These are phyloP conservation scores for Aristolochia californica DNA, from an alignment of 164 flowering plant genomes.

Conservation along the genomic window DNA sequence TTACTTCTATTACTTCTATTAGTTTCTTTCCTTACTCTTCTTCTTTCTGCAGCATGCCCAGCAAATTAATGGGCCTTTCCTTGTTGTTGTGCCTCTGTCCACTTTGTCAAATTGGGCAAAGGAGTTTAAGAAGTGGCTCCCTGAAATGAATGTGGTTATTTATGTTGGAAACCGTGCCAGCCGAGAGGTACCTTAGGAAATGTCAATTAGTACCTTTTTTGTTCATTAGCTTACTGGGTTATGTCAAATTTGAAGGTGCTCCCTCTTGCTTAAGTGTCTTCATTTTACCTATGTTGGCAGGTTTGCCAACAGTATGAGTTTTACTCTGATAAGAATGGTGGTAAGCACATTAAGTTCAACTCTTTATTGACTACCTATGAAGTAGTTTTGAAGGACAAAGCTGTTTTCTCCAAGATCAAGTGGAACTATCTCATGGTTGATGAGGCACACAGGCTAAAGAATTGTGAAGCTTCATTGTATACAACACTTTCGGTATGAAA, in stretches of 20 bases:
- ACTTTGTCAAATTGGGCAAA: slow-evolving; percentile 98
- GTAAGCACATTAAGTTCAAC: slow-evolving; percentile 63
- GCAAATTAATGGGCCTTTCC: slow-evolving; percentile 94
- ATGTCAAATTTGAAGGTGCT: too few species aligned
- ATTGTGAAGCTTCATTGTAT: slow-evolving; percentile 93
- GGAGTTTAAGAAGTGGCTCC: slow-evolving; percentile 96
- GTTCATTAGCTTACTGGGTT: too few species aligned
- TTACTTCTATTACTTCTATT: too few species aligned
- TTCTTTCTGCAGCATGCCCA: slow-evolving; percentile 61
- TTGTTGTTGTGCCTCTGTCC: slow-evolving; percentile 95
- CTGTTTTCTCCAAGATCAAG: slow-evolving; percentile 78
- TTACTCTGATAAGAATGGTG: slow-evolving; percentile 50
- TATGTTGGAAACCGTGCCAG: slow-evolving; percentile 98
- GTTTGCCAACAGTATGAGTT: slow-evolving; percentile 94
- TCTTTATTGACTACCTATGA: slow-evolving; percentile 92
- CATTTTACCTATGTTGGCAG: slow-evolving; percentile 26
- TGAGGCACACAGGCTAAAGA: slow-evolving; percentile 97
- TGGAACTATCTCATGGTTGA: slow-evolving; percentile 99
- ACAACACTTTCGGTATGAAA: slow-evolving; percentile 64
- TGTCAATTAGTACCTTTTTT: too few species aligned
- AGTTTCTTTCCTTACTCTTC: neutral
- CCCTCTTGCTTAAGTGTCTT: too few species aligned
- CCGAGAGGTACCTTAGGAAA: slow-evolving; percentile 50
- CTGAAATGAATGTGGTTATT: slow-evolving; percentile 81
- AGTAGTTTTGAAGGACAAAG: slow-evolving; percentile 86